These are phyloP conservation scores for Tanozyma kutaoensis DNA, from an alignment of 805 yeast species.

Conservation along the genomic window DNA sequence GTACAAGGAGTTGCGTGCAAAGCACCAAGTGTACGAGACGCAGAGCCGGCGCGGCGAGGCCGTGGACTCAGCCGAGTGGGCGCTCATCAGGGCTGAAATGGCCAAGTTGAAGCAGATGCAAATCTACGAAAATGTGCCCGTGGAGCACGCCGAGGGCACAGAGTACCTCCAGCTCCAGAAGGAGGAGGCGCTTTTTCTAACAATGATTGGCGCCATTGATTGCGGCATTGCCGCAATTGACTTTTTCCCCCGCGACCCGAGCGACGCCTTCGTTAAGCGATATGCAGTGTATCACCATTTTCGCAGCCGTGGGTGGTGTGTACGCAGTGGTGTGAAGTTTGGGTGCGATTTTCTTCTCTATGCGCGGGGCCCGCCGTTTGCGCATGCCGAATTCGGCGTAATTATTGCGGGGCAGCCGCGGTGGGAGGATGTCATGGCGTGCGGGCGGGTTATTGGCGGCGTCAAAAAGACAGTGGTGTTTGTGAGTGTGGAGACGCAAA, in stretches of 20 bases:
- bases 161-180: background rate
- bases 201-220: constrained; percentile 31
- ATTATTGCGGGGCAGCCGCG: constrained; percentile 17
- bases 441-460: constrained; percentile 73
- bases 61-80: constrained; percentile 4
- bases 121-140: background rate
- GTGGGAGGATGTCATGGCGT: constrained; percentile 46
- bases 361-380: constrained; percentile 87
- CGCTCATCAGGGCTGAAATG: constrained; percentile 12
- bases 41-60: constrained; percentile 14
- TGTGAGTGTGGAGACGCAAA: constrained; percentile 58
- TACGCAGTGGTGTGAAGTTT: constrained; percentile 80
- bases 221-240: constrained; percentile 11
- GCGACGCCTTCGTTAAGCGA: constrained; percentile 27
- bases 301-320: constrained; percentile 90
- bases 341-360: constrained; percentile 80
- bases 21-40: constrained; percentile 35
- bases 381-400: constrained; percentile 83
- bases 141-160: background rate
- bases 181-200: constrained; percentile 56
- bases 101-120: constrained; percentile 7
- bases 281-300: constrained; percentile 79
- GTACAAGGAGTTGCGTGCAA: constrained; percentile 58
- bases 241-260: constrained; percentile 1
- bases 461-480: constrained; percentile 71